These are phyloP conservation scores for Magnaporthiopsis poae DNA, from an alignment of 2,329 filamentous ascomycete genomes.

Conservation along the genomic window DNA sequence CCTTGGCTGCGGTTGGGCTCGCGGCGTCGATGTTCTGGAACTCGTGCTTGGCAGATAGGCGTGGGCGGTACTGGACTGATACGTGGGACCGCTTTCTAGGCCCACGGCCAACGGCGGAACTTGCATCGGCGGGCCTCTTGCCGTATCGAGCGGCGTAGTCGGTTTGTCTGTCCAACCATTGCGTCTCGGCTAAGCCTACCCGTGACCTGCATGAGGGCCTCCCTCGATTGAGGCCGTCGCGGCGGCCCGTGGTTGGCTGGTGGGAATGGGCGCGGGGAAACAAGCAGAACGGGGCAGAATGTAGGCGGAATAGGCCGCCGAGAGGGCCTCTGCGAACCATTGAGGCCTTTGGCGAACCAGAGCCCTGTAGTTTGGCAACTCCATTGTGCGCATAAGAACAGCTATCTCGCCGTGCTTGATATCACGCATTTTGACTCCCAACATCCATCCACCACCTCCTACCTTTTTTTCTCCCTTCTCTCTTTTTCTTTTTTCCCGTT, in stretches of 20 bases:
- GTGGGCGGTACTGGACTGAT: too few relatives aligned
- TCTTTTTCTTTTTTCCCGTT: too few relatives aligned
- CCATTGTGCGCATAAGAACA: background rate
- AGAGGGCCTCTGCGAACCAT: background rate
- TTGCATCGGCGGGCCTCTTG: too few relatives aligned
- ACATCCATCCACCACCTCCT: background rate
- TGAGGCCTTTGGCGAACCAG: background rate
- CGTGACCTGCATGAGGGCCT: too few relatives aligned
- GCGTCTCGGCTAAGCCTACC: background rate
- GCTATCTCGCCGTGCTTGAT: too few relatives aligned
- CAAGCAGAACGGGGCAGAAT: background rate
- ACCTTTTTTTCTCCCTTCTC: too few relatives aligned
- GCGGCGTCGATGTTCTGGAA: too few relatives aligned
- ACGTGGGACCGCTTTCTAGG: too few relatives aligned
- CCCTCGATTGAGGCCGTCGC: background rate
- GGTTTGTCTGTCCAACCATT: background rate
- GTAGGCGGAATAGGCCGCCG: background rate
- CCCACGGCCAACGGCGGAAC: too few relatives aligned
- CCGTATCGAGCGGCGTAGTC: too few relatives aligned
- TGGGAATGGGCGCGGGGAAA: background rate
- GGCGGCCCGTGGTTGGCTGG: background rate
- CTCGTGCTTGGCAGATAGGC: too few relatives aligned
- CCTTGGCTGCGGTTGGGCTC: too few relatives aligned
- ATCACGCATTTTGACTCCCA: background rate
- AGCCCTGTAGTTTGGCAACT: background rate